Conservation (phyloP, 495 filamentous ascomycete species). For the Penicillium alfredii region DNA sequence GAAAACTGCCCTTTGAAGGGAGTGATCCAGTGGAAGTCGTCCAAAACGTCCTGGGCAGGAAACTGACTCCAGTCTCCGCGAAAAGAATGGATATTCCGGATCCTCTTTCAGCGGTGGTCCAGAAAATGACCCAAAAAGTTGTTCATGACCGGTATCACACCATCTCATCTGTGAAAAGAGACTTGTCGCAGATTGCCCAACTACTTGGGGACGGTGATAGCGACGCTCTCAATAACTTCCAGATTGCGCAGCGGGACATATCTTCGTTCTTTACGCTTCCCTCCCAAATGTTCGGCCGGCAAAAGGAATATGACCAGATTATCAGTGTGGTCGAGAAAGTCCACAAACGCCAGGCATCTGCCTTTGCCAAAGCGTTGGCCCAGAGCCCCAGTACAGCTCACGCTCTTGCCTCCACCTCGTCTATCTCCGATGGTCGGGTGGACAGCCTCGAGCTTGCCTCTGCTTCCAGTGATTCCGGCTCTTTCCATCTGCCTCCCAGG, state of each 20-base stretch:
- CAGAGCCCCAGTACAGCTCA: slow-evolving; percentile 36
- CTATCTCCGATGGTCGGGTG: slow-evolving; percentile 48
- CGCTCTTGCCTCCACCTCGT: slow-evolving; percentile 51
- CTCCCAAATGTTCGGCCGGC: slow-evolving; percentile 69
- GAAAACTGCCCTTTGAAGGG: slow-evolving; percentile 70
- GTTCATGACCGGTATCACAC: slow-evolving; percentile 82
- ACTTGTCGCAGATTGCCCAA: slow-evolving; percentile 62
- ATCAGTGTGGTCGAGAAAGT: slow-evolving; percentile 68
- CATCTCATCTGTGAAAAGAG: slow-evolving; percentile 71
- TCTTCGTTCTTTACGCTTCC: slow-evolving; percentile 85
- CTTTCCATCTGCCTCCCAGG: slow-evolving; percentile 42
- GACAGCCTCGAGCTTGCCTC: slow-evolving; percentile 48
- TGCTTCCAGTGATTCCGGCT: slow-evolving; percentile 48
- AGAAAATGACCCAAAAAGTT: slow-evolving; percentile 83
- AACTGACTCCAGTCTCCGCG: slow-evolving; percentile 65
- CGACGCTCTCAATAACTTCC: slow-evolving; percentile 59
- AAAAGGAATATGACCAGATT: slow-evolving; percentile 61
- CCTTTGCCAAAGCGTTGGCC: slow-evolving; percentile 36
- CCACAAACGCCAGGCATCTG: slow-evolving; percentile 53
- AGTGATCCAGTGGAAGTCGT: slow-evolving; percentile 77
- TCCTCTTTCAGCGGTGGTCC: slow-evolving; percentile 69
- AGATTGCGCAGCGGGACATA: slow-evolving; percentile 68
- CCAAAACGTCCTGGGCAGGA: slow-evolving; percentile 72
- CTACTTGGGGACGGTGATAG: slow-evolving; percentile 70
- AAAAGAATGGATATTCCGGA: slow-evolving; percentile 77